Conservation (phyloP, 2,329 filamentous ascomycete genomes). For the Ascosphaera apis region DNA sequence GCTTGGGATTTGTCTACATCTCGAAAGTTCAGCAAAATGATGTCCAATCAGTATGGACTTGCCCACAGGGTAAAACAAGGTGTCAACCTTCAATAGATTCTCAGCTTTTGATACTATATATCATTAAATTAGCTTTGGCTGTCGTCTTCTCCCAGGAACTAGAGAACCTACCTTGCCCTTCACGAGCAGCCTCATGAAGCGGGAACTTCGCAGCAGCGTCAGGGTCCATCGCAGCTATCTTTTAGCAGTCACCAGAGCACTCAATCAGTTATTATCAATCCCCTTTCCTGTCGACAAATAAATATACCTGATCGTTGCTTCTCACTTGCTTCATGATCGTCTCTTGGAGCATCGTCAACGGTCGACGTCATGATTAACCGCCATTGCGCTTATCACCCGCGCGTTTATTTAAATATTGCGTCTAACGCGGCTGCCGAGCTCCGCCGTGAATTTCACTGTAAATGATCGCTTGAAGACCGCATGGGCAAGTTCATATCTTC, state of each 20-base stretch:
- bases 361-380: too few relatives aligned
- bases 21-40: slow-evolving; percentile 1
- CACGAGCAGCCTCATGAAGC: slow-evolving; percentile 67
- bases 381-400: too few relatives aligned
- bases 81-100: slow-evolving; percentile 43
- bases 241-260: slow-evolving; percentile 4
- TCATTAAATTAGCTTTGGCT: neutral
- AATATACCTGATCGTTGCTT: too few relatives aligned
- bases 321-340: too few relatives aligned
- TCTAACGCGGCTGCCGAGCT: too few relatives aligned
- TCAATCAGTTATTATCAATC: slow-evolving; percentile 6
- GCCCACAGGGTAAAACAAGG: neutral
- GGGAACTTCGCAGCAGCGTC: slow-evolving; percentile 42
- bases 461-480: too few relatives aligned
- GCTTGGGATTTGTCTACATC: slow-evolving; percentile 50
- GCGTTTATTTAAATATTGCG: too few relatives aligned
- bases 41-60: neutral
- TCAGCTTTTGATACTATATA: slow-evolving; percentile 21
- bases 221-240: slow-evolving; percentile 14
- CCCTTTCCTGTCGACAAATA: slow-evolving; percentile 5
- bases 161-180: slow-evolving; percentile 48
- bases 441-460: too few relatives aligned
- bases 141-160: neutral
- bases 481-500: too few relatives aligned
- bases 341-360: too few relatives aligned